Percentiles rank a stretch among this genome's conserved stretches.
phyloP scores from a whole-genome alignment of 306 rosid genomes.

The peach (Prunus persica) region Prunus_persica_NCBIv2 NC_034013.1:16529001-16529500 shows the following conservation, averaged over 20 bases:
- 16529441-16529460: not conserved
- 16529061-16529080: slow-evolving; percentile 83
- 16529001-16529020: slow-evolving; percentile 53
- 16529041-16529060: slow-evolving; percentile 55
- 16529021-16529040: slow-evolving; percentile 32
- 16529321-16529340: not conserved
- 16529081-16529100: slow-evolving; percentile 92
- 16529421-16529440: not conserved
- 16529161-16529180: slow-evolving; percentile 41
- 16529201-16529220: slow-evolving; percentile 27
- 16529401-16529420: not conserved
- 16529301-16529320: not conserved
- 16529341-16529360: not conserved
- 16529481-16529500: not conserved
- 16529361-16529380: not conserved
- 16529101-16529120: slow-evolving; percentile 53
- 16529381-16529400: not conserved
- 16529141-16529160: slow-evolving; percentile 59
- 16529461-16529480: not conserved
- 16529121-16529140: slow-evolving; percentile 73
- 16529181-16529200: slow-evolving; percentile 51
- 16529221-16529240: slow-evolving; percentile 20
- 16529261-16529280: not conserved
- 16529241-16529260: slow-evolving; percentile 15
- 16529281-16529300: not conserved